Conservation (phyloP, 805 yeast species). For the Starmerella apis region DNA sequence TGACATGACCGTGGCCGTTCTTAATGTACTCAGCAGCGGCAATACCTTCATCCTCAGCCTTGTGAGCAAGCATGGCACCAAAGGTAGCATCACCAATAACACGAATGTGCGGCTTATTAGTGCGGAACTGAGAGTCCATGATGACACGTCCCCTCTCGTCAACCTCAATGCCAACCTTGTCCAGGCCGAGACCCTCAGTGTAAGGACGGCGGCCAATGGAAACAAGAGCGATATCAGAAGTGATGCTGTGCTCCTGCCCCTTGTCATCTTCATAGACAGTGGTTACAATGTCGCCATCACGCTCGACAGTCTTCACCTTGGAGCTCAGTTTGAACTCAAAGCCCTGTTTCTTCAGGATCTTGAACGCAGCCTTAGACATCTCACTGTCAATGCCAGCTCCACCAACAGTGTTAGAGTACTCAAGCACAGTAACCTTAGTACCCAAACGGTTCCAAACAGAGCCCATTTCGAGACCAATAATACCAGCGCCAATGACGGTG, state of each 20-base stretch:
- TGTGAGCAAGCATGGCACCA: slow-evolving; percentile 99
- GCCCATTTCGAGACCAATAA: slow-evolving; percentile 98
- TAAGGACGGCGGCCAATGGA: slow-evolving; percentile 99
- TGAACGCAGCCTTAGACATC: slow-evolving; percentile 82
- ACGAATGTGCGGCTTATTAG: slow-evolving; percentile 86
- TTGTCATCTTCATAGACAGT: slow-evolving; percentile 84
- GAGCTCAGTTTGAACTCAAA: slow-evolving; percentile 84
- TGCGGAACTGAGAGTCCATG: slow-evolving; percentile 85
- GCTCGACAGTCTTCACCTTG: slow-evolving; percentile 75
- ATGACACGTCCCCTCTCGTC: slow-evolving; percentile 91
- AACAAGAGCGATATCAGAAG: slow-evolving; percentile 87
- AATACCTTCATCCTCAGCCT: slow-evolving; percentile 99
- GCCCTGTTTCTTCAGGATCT: slow-evolving; percentile 88
- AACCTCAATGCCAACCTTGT: slow-evolving; percentile 75
- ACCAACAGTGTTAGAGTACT: slow-evolving; percentile 83
- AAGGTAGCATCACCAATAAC: slow-evolving; percentile 97
- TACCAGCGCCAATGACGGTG: slow-evolving; percentile 97
- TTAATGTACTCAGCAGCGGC: slow-evolving; percentile 95
- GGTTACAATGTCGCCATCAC: slow-evolving; percentile 80
- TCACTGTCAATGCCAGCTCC: slow-evolving; percentile 99
- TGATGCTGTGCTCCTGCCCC: slow-evolving; percentile 70
- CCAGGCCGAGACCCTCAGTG: slow-evolving; percentile 80
- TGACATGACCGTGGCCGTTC: slow-evolving; percentile 92
- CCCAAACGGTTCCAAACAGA: slow-evolving; percentile 95
- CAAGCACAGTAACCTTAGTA: slow-evolving; percentile 86